Percentiles rank a stretch among this genome's conserved stretches.
Conservation (phyloP, 106 monocot genomes). For the Allium sativum region DNA sequence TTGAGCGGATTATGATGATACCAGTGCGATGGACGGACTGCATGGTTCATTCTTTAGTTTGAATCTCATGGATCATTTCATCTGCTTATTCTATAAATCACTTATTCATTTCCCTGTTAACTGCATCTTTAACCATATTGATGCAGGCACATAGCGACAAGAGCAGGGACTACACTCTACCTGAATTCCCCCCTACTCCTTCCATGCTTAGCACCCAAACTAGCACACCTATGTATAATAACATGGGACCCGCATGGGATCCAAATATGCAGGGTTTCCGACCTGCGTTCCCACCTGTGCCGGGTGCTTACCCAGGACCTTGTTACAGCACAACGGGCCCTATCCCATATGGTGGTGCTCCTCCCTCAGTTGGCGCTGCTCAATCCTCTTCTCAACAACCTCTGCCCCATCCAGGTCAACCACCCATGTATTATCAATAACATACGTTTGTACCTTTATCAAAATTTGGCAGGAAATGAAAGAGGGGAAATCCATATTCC, state of each 20-base stretch:
- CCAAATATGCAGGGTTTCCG: slow-evolving; percentile 21
- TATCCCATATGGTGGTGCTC: slow-evolving; percentile 14
- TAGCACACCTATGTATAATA: slow-evolving; percentile 19
- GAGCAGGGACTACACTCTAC: slow-evolving; percentile 80
- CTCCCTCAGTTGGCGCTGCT: slow-evolving; percentile 7
- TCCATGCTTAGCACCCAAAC: slow-evolving; percentile 27
- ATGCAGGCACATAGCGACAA: slow-evolving; percentile 77
- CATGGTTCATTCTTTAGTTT: no score
- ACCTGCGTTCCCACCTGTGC: slow-evolving; percentile 12
- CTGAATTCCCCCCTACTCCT: slow-evolving; percentile 47
- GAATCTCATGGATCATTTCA: no score
- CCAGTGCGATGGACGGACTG: no score
- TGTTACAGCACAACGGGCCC: slow-evolving; percentile 14
- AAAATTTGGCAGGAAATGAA: not conserved
- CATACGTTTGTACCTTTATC: not conserved
- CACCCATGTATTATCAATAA: slow-evolving; percentile 32
- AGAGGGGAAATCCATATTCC: not conserved
- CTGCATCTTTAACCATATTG: not conserved
- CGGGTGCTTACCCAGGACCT: slow-evolving; percentile 18
- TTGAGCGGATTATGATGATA: no score
- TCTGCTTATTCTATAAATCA: no score
- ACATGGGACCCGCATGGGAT: slow-evolving; percentile 50
- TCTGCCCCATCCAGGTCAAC: slow-evolving; percentile 29
- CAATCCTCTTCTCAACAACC: slow-evolving; percentile 19
- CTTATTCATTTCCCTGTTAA: no score